Percentiles rank a stretch among this genome's conserved stretches.
phyloP scores from a whole-genome alignment of 2,329 filamentous ascomycete species.

The Aspergillus amoenus region DNA sequence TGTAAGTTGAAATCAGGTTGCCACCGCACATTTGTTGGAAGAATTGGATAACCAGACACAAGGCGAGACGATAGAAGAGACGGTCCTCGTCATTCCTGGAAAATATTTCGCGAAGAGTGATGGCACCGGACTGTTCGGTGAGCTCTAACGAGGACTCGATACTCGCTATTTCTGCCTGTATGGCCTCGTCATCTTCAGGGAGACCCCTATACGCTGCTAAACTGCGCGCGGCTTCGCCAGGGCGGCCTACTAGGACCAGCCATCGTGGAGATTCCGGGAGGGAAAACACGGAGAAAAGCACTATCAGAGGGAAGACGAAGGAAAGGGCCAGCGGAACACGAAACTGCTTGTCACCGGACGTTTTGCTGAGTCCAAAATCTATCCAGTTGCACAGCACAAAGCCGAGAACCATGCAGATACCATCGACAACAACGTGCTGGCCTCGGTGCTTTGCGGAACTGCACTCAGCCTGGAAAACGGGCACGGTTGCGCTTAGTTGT shows the following conservation, averaged over 20 bases:
- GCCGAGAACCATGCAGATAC: slow-evolving; percentile 46
- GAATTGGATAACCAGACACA: slow-evolving; percentile 51
- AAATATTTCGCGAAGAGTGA: slow-evolving; percentile 10
- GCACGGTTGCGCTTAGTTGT: slow-evolving; percentile 17
- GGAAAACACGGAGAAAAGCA: slow-evolving; percentile 27
- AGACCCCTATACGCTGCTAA: slow-evolving; percentile 12
- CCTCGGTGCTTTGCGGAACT: slow-evolving; percentile 20
- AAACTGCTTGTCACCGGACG: slow-evolving; percentile 26
- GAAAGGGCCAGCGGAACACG: slow-evolving; percentile 35
- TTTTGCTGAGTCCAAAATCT: slow-evolving; percentile 40
- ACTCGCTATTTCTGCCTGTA: slow-evolving; percentile 46
- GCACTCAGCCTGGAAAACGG: slow-evolving; percentile 39
- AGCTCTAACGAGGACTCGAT: slow-evolving; percentile 54
- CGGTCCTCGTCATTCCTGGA: slow-evolving; percentile 44
- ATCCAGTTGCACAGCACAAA: slow-evolving; percentile 48
- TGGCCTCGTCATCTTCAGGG: slow-evolving; percentile 25
- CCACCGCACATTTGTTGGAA: slow-evolving; percentile 42
- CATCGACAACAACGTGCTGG: slow-evolving; percentile 25
- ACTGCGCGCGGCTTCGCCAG: slow-evolving; percentile 19
- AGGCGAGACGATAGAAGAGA: slow-evolving; percentile 27
- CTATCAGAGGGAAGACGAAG: slow-evolving; percentile 14
- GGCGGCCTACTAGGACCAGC: slow-evolving; percentile 27
- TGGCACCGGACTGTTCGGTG: slow-evolving; percentile 30
- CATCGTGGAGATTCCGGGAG: slow-evolving; percentile 39
- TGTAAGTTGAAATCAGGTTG: slow-evolving; percentile 45